Conservation (phyloP, 345 rosid species). For the Lepidium aucheri region DNA sequence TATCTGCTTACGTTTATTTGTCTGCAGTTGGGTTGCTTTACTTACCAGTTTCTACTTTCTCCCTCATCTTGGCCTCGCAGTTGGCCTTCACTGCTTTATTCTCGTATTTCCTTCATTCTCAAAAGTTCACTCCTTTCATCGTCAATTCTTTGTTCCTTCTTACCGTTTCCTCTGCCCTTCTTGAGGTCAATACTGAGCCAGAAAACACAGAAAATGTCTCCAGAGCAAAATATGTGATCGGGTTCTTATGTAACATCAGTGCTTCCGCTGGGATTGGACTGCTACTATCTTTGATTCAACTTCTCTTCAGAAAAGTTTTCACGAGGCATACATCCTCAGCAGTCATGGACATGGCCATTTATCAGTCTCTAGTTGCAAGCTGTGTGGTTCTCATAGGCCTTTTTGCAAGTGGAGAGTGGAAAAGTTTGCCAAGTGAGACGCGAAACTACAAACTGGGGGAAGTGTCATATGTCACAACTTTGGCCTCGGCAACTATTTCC, state of each 20-base stretch:
- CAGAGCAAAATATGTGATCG: constrained; percentile 15
- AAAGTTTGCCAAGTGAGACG: constrained; percentile 33
- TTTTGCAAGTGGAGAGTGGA: constrained; percentile 54
- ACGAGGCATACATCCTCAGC: constrained; percentile 28
- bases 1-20: constrained; percentile 26
- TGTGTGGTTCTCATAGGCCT: constrained; percentile 32
- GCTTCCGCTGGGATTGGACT: constrained; percentile 39
- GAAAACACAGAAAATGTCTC: constrained; percentile 12
- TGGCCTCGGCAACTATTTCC: constrained; percentile 31
- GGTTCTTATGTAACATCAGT: constrained; percentile 38
- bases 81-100: constrained; percentile 48
- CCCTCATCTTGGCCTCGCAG: constrained; percentile 37
- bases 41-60: constrained; percentile 46
- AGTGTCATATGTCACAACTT: constrained; percentile 32
- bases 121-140: constrained; percentile 39
- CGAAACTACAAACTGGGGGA: constrained; percentile 36
- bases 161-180: constrained; percentile 41
- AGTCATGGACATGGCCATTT: constrained; percentile 38
- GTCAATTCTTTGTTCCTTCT: constrained; percentile 39
- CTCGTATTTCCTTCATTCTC: constrained; percentile 42
- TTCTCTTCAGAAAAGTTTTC: constrained; percentile 28
- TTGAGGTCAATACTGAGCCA: constrained; percentile 24
- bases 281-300: constrained; percentile 33
- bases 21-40: constrained; percentile 41
- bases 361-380: constrained; percentile 30